These are phyloP conservation scores for Akanthomyces muscarius DNA, from an alignment of 2,329 filamentous ascomycete genomes.

Conservation along the genomic window DNA sequence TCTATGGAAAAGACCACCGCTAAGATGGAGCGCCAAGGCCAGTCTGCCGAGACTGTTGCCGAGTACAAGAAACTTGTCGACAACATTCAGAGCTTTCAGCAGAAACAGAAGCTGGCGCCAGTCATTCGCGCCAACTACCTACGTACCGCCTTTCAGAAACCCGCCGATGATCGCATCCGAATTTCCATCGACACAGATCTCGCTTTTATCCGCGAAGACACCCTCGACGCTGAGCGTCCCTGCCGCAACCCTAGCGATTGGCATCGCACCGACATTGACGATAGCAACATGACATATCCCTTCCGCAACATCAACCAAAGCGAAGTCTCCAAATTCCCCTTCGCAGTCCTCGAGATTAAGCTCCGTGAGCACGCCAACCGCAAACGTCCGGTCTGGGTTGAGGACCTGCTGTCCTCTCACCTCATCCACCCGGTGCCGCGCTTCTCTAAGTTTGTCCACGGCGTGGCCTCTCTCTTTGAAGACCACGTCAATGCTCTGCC, in stretches of 20 bases:
- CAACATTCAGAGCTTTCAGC: slow-evolving; percentile 76
- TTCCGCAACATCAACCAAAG: slow-evolving; percentile 85
- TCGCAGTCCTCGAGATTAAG: slow-evolving; percentile 90
- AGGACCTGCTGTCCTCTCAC: slow-evolving; percentile 89
- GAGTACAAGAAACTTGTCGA: slow-evolving; percentile 68
- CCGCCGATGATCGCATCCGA: slow-evolving; percentile 81
- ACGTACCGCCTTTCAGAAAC: slow-evolving; percentile 94
- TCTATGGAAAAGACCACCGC: slow-evolving; percentile 85
- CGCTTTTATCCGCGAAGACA: slow-evolving; percentile 76
- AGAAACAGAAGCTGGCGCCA: slow-evolving; percentile 72
- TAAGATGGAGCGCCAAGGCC: slow-evolving; percentile 78
- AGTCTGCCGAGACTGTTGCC: slow-evolving; percentile 61
- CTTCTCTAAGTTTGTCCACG: slow-evolving; percentile 97
- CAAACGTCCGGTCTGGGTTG: slow-evolving; percentile 78
- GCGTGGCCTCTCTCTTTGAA: slow-evolving; percentile 86
- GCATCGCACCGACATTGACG: slow-evolving; percentile 90
- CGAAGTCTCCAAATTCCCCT: slow-evolving; percentile 87
- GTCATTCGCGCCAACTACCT: slow-evolving; percentile 89
- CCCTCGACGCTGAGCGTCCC: slow-evolving; percentile 76
- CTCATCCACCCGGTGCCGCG: slow-evolving; percentile 83
- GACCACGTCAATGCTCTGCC: slow-evolving; percentile 94
- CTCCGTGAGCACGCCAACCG: slow-evolving; percentile 62
- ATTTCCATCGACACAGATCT: slow-evolving; percentile 92
- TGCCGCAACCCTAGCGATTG: slow-evolving; percentile 85
- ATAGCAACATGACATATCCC: slow-evolving; percentile 75